Percentiles rank a stretch among this genome's conserved stretches.
Conservation (phyloP, 129 eudicot genomes). For the Chrysanthemum makinoi region DNA sequence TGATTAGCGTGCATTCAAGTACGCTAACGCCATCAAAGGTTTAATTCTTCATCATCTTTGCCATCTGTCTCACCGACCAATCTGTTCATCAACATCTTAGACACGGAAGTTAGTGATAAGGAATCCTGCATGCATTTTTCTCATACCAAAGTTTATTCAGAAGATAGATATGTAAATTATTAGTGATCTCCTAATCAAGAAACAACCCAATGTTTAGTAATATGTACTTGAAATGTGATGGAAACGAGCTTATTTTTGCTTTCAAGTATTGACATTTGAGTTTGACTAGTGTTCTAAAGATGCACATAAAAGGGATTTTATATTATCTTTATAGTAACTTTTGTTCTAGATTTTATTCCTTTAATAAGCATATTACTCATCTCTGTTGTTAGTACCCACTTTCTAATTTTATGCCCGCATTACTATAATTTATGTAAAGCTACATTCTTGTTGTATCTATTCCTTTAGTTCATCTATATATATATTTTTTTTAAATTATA, state of each 20-base stretch:
- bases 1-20: constrained; percentile 38
- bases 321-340: background rate
- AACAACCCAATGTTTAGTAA: background rate
- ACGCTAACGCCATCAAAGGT: constrained; percentile 29
- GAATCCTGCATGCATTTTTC: constrained; percentile 21
- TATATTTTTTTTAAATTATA: background rate
- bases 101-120: constrained; percentile 26
- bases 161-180: background rate
- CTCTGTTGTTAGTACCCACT: constrained; percentile 8
- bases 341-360: too few relatives aligned
- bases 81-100: constrained; percentile 25
- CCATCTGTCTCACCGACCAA: constrained; percentile 32
- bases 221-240: too few relatives aligned
- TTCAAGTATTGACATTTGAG: constrained; percentile 16
- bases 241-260: background rate
- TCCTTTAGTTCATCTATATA: background rate
- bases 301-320: constrained; percentile 11
- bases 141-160: constrained; percentile 11
- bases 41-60: constrained; percentile 25
- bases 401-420: constrained; percentile 10
- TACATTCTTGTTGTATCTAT: constrained; percentile 1
- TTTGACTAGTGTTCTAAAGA: constrained; percentile 23
- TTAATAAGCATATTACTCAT: too few relatives aligned
- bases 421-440: constrained; percentile 9
- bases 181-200: constrained; percentile 1